Conservation (phyloP, 768 basidiomycete species). For the Nidula microcarpa region DNA sequence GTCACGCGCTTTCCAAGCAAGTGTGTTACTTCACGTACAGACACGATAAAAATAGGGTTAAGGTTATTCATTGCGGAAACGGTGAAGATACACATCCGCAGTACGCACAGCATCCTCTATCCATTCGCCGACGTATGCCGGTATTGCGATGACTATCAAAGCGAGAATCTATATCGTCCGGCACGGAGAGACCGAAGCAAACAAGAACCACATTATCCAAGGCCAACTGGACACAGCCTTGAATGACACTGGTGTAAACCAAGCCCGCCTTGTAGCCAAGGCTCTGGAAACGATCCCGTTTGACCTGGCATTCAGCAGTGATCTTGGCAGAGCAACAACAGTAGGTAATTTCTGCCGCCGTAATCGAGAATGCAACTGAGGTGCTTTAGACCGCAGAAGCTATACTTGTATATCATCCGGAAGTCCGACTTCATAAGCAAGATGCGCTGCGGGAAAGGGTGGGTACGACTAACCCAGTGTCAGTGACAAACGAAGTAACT, state of each 20-base stretch:
- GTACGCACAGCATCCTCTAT: no score
- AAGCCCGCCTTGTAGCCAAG: constrained; percentile 54
- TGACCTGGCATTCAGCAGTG: constrained; percentile 63
- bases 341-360: constrained; percentile 29
- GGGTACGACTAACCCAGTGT: constrained; percentile 11
- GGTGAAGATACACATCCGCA: no score
- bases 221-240: constrained; percentile 71
- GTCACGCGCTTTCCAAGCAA: no score
- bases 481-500: background rate
- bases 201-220: constrained; percentile 61
- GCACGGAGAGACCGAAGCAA: constrained; percentile 78
- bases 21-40: no score
- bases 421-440: constrained; percentile 36
- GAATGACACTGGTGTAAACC: constrained; percentile 57
- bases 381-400: constrained; percentile 57
- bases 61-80: no score
- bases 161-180: constrained; percentile 63
- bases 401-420: constrained; percentile 54
- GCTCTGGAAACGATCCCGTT: constrained; percentile 55
- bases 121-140: no score
- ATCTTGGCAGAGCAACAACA: constrained; percentile 63
- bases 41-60: no score
- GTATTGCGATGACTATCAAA: constrained; percentile 9
- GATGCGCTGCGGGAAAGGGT: constrained; percentile 66
- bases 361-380: background rate